Evolutionary conservation across 2,329 filamentous ascomycete genomes (phyloP).

Genomic region (Cryphonectria parasitica): DNA sequence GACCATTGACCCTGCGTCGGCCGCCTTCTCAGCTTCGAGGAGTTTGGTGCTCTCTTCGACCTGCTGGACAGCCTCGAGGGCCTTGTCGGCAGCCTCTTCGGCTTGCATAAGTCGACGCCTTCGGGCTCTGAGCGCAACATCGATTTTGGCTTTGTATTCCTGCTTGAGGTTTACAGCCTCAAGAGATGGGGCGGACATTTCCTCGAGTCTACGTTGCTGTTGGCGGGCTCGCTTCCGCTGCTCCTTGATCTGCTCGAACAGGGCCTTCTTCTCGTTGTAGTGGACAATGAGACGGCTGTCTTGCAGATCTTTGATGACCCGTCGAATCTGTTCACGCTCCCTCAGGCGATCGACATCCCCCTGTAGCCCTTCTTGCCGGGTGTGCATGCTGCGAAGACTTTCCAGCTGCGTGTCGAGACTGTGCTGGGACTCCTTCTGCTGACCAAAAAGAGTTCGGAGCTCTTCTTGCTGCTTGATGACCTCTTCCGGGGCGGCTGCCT

Average conservation of each 20-base stretch:
- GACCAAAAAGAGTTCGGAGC: conserved; percentile 70
- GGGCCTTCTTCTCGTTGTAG: conserved; percentile 60
- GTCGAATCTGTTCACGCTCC: conserved; percentile 71
- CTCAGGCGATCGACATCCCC: conserved; percentile 82
- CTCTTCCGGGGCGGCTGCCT: conserved; percentile 80
- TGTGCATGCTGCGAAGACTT: conserved; percentile 68
- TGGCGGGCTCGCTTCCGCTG: conserved; percentile 57
- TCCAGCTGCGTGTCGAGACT: conserved; percentile 64
- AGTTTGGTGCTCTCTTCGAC: conserved; percentile 46
- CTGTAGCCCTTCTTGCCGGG: conserved; percentile 73
- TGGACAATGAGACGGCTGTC: conserved; percentile 67
- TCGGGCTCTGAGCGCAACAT: conserved; percentile 58
- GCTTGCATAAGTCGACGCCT: conserved; percentile 56
- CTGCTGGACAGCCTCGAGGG: conserved; percentile 46
- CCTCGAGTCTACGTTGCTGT: conserved; percentile 64
- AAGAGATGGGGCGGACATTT: conserved; percentile 66
- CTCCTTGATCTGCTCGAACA: conserved; percentile 56
- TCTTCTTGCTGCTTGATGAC: conserved; percentile 79
- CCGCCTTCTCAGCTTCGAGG: conserved; percentile 54
- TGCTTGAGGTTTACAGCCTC: conserved; percentile 71
- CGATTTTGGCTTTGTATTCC: conserved; percentile 63
- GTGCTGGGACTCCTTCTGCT: conserved; percentile 67
- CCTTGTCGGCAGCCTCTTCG: conserved; percentile 55
- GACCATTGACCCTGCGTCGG: conserved; percentile 55
- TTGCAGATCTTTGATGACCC: conserved; percentile 67